phyloP scores from a whole-genome alignment of 164 flowering plant species.

The Warburgia ugandensis region DNA sequence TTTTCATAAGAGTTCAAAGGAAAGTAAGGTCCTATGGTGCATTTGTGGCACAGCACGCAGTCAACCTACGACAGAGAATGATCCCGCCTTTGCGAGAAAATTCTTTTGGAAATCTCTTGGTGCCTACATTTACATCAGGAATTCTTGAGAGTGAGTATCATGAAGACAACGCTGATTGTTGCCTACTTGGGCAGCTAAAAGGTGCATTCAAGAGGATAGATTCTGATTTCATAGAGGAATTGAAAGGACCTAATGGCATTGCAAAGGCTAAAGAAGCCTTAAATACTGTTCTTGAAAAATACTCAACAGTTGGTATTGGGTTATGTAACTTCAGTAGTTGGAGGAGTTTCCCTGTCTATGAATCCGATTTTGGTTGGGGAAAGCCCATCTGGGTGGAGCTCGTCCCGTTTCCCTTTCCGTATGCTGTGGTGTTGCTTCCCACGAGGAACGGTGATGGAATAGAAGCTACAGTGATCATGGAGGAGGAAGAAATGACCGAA shows the following conservation, averaged over 20 bases:
- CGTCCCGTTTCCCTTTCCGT: not conserved
- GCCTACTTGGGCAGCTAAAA: conserved; percentile 6
- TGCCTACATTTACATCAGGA: not conserved
- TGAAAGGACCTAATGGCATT: conserved; percentile 3
- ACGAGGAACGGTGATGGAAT: conserved; percentile 17
- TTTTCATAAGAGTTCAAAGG: not conserved
- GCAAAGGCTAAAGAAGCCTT: not conserved
- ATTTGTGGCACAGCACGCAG: conserved; percentile 11
- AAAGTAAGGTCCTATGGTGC: not conserved
- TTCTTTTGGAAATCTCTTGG: conserved; percentile 21
- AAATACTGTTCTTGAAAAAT: not conserved
- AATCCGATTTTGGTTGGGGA: conserved; percentile 32
- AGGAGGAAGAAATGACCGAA: conserved; percentile 16
- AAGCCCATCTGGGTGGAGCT: conserved; percentile 24
- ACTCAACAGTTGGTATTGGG: conserved; percentile 4
- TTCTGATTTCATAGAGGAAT: conserved; percentile 7
- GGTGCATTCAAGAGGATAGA: conserved; percentile 9
- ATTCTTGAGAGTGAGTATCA: not conserved
- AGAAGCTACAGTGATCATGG: conserved; percentile 23
- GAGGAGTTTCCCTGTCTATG: conserved; percentile 19
- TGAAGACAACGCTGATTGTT: not conserved
- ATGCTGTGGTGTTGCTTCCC: conserved; percentile 13
- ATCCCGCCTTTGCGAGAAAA: conserved; percentile 14
- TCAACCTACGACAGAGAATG: conserved; percentile 17
- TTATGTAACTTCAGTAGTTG: conserved; percentile 16